These are phyloP conservation scores for Luvunga scandens DNA, from an alignment of 345 rosid genomes.

Conservation along the genomic window DNA sequence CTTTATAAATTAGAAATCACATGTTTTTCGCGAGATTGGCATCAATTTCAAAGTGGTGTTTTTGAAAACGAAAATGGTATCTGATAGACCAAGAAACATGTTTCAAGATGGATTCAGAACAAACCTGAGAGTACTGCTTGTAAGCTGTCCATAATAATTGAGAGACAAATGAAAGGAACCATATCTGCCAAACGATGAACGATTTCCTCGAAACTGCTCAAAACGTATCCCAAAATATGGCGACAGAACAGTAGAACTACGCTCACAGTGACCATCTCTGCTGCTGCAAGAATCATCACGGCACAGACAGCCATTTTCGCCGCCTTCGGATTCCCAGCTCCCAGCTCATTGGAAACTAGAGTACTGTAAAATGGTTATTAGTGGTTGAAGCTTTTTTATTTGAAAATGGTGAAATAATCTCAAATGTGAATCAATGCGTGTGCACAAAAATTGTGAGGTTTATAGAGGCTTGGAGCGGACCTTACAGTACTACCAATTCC, in stretches of 20 bases:
- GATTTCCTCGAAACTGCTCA: slow-evolving; percentile 32
- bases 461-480: neutral
- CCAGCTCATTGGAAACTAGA: slow-evolving; percentile 46
- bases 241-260: slow-evolving; percentile 22
- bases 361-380: slow-evolving; percentile 21
- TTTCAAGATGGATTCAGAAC: too few species aligned
- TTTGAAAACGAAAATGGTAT: too few species aligned
- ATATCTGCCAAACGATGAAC: slow-evolving; percentile 30
- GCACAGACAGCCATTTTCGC: slow-evolving; percentile 22
- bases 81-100: too few species aligned
- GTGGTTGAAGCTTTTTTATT: too few species aligned
- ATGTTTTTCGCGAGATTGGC: too few species aligned
- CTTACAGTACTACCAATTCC: slow-evolving; percentile 15
- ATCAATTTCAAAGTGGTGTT: too few species aligned
- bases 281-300: slow-evolving; percentile 20
- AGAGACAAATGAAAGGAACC: slow-evolving; percentile 37
- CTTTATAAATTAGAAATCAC: too few species aligned
- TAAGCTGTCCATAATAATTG: slow-evolving; percentile 29
- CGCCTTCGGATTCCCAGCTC: slow-evolving; percentile 39
- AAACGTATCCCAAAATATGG: slow-evolving; percentile 33
- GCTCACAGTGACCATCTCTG: slow-evolving; percentile 20
- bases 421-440: too few species aligned
- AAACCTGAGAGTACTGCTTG: slow-evolving; percentile 44
- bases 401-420: too few species aligned
- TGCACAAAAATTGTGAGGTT: too few species aligned